Evolutionary conservation across 2,329 filamentous ascomycete genomes (phyloP).

Genomic region (Cladosporium halotolerans): DNA sequence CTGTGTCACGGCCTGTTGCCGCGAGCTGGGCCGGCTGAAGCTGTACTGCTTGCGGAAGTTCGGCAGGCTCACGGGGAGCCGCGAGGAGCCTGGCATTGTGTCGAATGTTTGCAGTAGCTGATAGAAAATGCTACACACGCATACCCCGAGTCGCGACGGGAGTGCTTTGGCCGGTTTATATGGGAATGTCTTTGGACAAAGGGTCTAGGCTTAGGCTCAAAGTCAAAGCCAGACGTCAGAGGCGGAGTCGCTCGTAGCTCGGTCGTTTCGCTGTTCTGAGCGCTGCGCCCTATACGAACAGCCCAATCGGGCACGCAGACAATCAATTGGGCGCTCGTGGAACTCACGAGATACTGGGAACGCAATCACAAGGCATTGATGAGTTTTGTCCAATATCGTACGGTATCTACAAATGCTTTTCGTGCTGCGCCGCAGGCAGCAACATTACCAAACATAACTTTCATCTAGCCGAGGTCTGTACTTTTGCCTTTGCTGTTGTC

Average conservation of each 20-base stretch:
- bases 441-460: constrained; percentile 1
- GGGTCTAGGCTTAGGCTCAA: neutral
- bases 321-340: too few relatives aligned
- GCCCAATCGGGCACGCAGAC: neutral
- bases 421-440: too few relatives aligned
- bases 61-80: constrained; percentile 13
- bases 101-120: neutral
- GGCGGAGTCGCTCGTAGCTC: neutral
- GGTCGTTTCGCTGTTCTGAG: neutral
- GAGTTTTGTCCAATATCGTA: too few relatives aligned
- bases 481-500: neutral
- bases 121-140: too few relatives aligned
- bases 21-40: constrained; percentile 13
- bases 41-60: constrained; percentile 22
- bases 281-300: neutral
- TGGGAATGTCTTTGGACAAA: too few relatives aligned
- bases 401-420: too few relatives aligned
- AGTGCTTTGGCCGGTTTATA: too few relatives aligned
- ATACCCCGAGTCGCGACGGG: too few relatives aligned
- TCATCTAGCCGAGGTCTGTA: constrained; percentile 1
- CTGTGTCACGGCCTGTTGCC: constrained; percentile 22
- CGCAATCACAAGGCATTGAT: too few relatives aligned
- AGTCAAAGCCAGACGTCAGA: neutral
- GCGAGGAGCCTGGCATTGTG: constrained; percentile 6
- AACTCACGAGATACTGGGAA: too few relatives aligned